Base-by-base conservation (phyloP, 441 rosid genomes). In the Eruca vesicaria region DNA sequence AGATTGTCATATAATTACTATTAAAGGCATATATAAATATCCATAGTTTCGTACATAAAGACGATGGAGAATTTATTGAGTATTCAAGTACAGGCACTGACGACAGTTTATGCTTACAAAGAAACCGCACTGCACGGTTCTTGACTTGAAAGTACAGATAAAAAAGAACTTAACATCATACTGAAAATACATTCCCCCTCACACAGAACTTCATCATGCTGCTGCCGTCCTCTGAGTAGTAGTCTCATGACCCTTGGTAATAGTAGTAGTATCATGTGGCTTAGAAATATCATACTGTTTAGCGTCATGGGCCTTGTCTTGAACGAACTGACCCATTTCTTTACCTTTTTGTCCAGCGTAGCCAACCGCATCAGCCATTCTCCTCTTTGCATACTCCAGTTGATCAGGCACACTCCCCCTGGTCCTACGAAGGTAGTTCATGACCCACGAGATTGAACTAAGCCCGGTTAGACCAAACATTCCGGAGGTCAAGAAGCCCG, bases 381-480 rank as follows among this genome's bases (percentile, higher is more conserved):
- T 74, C 1, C 64, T 64, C 72, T 79, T 79, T 14, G 78, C 82
- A 69, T 79, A 79, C 43, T 74, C 82, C 28, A 79, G 31, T 12
- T 79, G 78, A 29, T 79, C 82, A 20, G 78, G 75, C 21, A 79
- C 78, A 36, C 21, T 56, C 35, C 14, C 21, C 33, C 78, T 78
- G 0, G 60, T 21, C 28, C 75, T 74, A 18, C 78, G 78, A 6
- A 79, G 58, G 23, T 79, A 74, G 72, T 78, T 78, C 81, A 78
- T 63, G 56, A 78, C 81, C 81, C 81, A 78, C 1, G 81, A 78
- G 26, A 78, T 69, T 0, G 81, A 78, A 52, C 78, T 79, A 3
- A 78, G 75, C 2, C 82, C 78, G 1, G 82, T 79, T 15, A 79
- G 18, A 26, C 82, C 82, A 0, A 79, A 79, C 78, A 74, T 74